A percentile compares a stretch with the other conserved stretches of the same genome.
These are phyloP conservation scores for Fusarium beomiforme DNA, from an alignment of 2,329 filamentous ascomycete genomes.

Conservation along the genomic window DNA sequence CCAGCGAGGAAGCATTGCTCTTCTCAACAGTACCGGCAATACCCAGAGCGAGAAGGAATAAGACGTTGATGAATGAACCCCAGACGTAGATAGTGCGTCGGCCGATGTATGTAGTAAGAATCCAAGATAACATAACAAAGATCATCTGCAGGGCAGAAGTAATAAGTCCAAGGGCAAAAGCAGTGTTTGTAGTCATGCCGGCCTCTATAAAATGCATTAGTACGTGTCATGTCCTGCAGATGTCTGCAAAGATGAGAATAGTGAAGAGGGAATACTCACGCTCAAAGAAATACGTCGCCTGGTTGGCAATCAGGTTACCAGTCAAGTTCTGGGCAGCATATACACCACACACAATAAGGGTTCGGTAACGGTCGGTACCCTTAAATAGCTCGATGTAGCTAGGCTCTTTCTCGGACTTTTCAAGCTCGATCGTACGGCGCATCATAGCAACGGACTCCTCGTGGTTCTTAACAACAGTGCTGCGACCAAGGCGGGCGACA, in stretches of 20 bases:
- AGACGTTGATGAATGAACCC: constrained; percentile 64
- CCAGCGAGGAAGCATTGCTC: neutral
- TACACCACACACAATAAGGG: constrained; percentile 65
- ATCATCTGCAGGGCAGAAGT: constrained; percentile 70
- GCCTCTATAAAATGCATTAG: constrained; percentile 60
- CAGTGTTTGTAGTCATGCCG: constrained; percentile 62
- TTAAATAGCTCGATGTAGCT: constrained; percentile 62
- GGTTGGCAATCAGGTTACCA: constrained; percentile 70
- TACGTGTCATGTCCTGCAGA: neutral
- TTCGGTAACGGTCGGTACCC: constrained; percentile 64
- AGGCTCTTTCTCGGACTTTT: constrained; percentile 56
- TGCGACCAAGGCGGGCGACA: neutral
- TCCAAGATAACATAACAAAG: constrained; percentile 73
- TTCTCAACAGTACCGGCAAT: constrained; percentile 64
- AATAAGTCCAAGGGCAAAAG: constrained; percentile 71
- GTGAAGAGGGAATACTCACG: constrained; percentile 28
- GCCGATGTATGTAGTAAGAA: constrained; percentile 72
- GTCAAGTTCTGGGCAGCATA: constrained; percentile 69
- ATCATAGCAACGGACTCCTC: constrained; percentile 64
- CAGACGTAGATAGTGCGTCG: constrained; percentile 72
- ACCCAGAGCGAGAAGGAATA: constrained; percentile 66
- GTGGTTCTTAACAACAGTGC: neutral
- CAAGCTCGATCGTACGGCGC: constrained; percentile 64
- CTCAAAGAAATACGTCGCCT: constrained; percentile 68
- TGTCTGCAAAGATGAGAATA: neutral